phyloP scores from a whole-genome alignment of 805 yeast species.

The Danielia oregonensis region DNA sequence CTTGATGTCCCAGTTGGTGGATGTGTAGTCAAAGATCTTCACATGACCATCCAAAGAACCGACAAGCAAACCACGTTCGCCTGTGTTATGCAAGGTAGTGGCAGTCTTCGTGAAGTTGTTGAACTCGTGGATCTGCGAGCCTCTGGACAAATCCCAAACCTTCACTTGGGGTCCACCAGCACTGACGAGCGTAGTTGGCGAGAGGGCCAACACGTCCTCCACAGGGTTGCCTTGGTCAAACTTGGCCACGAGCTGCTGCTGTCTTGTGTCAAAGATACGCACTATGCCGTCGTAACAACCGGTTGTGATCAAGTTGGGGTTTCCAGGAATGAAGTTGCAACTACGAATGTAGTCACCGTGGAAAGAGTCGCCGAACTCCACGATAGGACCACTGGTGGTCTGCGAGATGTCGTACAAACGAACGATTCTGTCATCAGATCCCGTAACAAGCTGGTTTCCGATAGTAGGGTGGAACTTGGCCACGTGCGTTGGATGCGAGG shows the following conservation, averaged over 20 bases:
- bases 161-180: conserved; percentile 80
- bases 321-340: conserved; percentile 70
- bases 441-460: conserved; percentile 74
- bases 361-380: conserved; percentile 53
- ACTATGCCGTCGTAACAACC: conserved; percentile 93
- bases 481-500: conserved; percentile 86
- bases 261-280: conserved; percentile 79
- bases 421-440: conserved; percentile 86
- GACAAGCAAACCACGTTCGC: conserved; percentile 77
- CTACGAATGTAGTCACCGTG: conserved; percentile 89
- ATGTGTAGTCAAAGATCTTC: conserved; percentile 79
- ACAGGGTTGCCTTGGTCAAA: conserved; percentile 77
- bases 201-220: conserved; percentile 74
- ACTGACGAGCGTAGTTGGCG: conserved; percentile 71
- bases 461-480: conserved; percentile 84
- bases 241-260: conserved; percentile 52
- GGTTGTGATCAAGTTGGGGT: conserved; percentile 77
- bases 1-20: conserved; percentile 77
- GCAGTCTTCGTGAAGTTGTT: conserved; percentile 92
- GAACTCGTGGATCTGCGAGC: conserved; percentile 64
- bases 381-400: conserved; percentile 63
- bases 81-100: conserved; percentile 73
- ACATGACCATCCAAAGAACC: conserved; percentile 98
- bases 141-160: conserved; percentile 89
- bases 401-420: conserved; percentile 85